A percentile compares a stretch with the other conserved stretches of the same genome.
These are phyloP conservation scores for Entomortierella beljakovae DNA, from an alignment of 192 early-diverging fungal genomes.

Conservation along the genomic window DNA sequence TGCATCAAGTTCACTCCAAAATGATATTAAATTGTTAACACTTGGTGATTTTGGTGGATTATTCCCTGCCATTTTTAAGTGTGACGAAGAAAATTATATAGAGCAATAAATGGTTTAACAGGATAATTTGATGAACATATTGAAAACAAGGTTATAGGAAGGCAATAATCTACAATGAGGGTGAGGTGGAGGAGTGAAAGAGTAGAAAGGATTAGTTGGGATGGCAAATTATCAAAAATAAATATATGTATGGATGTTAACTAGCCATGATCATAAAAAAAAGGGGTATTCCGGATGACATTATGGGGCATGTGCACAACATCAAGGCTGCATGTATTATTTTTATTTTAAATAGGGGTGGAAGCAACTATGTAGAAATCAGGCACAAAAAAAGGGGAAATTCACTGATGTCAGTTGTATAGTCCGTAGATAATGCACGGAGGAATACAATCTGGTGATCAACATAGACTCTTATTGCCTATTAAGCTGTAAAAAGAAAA, in stretches of 20 bases:
- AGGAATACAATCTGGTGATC: too few relatives aligned
- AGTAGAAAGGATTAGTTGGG: neutral
- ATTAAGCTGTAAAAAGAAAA: too few relatives aligned
- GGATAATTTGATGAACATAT: neutral
- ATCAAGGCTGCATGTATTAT: too few relatives aligned
- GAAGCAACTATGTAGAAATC: too few relatives aligned
- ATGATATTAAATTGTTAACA: slow-evolving; percentile 52
- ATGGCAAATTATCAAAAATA: neutral
- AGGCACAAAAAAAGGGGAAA: neutral
- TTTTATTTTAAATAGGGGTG: neutral
- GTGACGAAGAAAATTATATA: neutral
- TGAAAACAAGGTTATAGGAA: neutral
- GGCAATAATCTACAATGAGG: neutral
- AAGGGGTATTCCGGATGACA: too few relatives aligned
- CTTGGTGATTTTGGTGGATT: slow-evolving; percentile 24
- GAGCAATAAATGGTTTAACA: neutral
- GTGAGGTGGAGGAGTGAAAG: neutral
- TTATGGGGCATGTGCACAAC: too few relatives aligned
- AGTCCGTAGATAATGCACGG: too few relatives aligned
- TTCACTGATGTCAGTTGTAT: neutral
- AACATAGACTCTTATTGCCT: too few relatives aligned
- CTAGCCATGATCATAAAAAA: too few relatives aligned
- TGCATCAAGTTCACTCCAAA: slow-evolving; percentile 39
- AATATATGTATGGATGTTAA: too few relatives aligned
- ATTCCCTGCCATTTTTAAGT: slow-evolving; percentile 10